Evolutionary conservation across 768 basidiomycete genomes (phyloP).

Genomic region (Lentinula aciculospora): DNA sequence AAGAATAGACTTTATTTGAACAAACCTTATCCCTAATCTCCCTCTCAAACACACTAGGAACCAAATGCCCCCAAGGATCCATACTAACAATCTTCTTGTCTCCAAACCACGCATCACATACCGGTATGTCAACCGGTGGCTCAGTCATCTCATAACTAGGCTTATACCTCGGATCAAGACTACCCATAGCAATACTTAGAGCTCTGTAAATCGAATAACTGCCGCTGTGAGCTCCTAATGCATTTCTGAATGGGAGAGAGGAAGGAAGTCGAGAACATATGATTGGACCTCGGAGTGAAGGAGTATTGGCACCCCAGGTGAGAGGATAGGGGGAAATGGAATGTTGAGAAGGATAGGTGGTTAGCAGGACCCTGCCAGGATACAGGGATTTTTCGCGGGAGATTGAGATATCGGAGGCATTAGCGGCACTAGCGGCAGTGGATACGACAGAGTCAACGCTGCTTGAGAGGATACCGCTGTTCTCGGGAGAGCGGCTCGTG

Average conservation of each 20-base stretch:
- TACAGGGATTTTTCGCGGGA: conserved; percentile 75
- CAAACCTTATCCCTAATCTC: conserved; percentile 47
- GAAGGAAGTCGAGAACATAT: conserved; percentile 81
- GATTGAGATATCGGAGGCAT: conserved; percentile 4
- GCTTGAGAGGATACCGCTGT: no score
- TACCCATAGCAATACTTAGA: conserved; percentile 85
- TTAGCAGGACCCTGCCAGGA: conserved; percentile 76
- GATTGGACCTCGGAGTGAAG: conserved; percentile 73
- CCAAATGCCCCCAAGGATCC: conserved; percentile 92
- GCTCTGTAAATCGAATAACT: conserved; percentile 95
- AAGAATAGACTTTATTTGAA: no score
- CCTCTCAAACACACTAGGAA: conserved; percentile 60
- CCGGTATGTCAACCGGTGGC: conserved; percentile 77
- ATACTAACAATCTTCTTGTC: conserved; percentile 77
- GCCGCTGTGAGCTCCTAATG: conserved; percentile 90
- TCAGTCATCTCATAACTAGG: conserved; percentile 80
- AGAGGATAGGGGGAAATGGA: conserved; percentile 79
- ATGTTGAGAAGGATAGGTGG: conserved; percentile 92
- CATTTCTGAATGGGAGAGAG: conserved; percentile 87
- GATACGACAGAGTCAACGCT: no score
- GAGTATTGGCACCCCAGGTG: conserved; percentile 71
- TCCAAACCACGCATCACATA: conserved; percentile 66
- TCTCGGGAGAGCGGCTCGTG: no score
- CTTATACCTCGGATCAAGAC: conserved; percentile 72
- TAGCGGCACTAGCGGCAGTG: conserved; percentile 16